Base-by-base conservation (phyloP, 257 asterid genomes). In the Lavandula angustifolia region DNA sequence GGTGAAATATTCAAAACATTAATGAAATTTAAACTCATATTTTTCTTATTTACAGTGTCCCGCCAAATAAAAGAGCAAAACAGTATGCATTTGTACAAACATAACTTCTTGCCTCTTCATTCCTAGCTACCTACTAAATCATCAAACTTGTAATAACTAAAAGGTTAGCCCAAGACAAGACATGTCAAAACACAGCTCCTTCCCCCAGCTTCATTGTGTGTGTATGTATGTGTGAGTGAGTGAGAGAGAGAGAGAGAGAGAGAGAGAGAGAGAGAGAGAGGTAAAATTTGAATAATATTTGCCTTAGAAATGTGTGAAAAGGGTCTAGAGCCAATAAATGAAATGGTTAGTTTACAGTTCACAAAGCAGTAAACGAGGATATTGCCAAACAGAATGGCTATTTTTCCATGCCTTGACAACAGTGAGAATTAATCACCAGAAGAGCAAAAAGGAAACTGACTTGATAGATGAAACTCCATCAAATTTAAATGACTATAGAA, bases 291-390 rank as follows among this genome's bases (percentile, higher is more conserved):
- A 57, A 50, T n/a, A 35, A 13, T 35, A 8, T 12, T 16, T 47
- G 62, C 13, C 64, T 11, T 75, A 7, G 79, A 64, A 64, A 58
- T 57, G 69, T 69, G 79, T 75, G 79, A 69, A 54, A 18, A 43
- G 50, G 22, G 35, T 43, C 66, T 69, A 64, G 69, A 75, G 69
- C 75, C 64, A 14, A 49, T 69, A 69, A 75, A 75, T 75, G 65
- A 52, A 13, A 27, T 42, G 48, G 0, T 43, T 75, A 51, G 61
- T 75, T 75, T 75, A 75, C 75, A 69, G 8, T 52, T 42, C 60
- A 73, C 78, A 66, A 73, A 53, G 78, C 34, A 63, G 37, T 46
- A 10, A 35, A 47, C 42, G 18, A 60, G 48, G 31, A 73, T 59
- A 60, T 66, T 53, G 60, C 68, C 72, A 65, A 72, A 66, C 63